Evolutionary conservation across 345 rosid genomes (phyloP).

Genomic region (Balakata baccata): DNA sequence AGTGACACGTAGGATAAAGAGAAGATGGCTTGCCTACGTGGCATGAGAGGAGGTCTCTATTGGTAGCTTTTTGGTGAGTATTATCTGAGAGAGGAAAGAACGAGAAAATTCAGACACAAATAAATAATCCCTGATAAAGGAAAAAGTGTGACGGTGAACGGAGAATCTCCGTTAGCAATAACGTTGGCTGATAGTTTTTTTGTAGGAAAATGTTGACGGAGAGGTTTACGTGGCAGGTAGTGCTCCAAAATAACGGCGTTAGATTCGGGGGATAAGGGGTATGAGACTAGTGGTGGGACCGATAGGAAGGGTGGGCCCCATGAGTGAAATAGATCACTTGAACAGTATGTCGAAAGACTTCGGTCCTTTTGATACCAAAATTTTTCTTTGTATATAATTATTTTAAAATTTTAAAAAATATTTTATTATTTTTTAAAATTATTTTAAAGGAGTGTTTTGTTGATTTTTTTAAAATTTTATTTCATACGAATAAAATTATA

Average conservation of each 20-base stretch:
- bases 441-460: too few relatives aligned
- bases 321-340: background rate
- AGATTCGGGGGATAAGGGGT: constrained; percentile 23
- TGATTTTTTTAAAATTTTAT: too few relatives aligned
- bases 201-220: too few relatives aligned
- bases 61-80: constrained; percentile 38
- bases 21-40: constrained; percentile 23
- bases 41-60: constrained; percentile 21
- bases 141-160: constrained; percentile 24
- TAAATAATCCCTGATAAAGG: background rate
- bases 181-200: too few relatives aligned
- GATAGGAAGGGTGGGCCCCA: constrained; percentile 21
- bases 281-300: background rate
- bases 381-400: too few relatives aligned
- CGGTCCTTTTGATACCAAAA: too few relatives aligned
- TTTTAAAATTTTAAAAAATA: too few relatives aligned
- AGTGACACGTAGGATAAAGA: constrained; percentile 24
- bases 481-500: too few relatives aligned
- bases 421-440: too few relatives aligned
- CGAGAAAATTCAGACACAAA: background rate
- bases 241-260: constrained; percentile 25
- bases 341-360: background rate
- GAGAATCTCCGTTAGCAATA: constrained; percentile 24
- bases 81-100: constrained; percentile 13
- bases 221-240: constrained; percentile 14